Evolutionary conservation across 257 asterid species (phyloP).

Genomic region (Jaltomata sinuosa): DNA sequence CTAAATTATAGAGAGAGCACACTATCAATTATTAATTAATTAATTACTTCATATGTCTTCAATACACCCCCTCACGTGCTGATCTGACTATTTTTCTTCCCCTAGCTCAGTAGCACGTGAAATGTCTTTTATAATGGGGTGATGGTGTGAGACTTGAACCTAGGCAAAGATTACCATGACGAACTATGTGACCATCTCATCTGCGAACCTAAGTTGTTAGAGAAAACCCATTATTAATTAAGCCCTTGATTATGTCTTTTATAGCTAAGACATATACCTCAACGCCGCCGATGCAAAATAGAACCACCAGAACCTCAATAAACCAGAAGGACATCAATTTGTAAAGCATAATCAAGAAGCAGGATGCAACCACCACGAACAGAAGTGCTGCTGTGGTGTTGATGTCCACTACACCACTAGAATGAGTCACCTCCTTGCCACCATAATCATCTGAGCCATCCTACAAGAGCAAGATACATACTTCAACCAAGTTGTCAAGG

Average conservation of each 20-base stretch:
- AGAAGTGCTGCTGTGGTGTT: slow-evolving; percentile 61
- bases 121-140: background rate
- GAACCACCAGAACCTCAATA: slow-evolving; percentile 86
- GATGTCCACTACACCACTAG: slow-evolving; percentile 70
- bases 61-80: background rate
- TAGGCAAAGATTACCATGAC: background rate
- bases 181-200: background rate
- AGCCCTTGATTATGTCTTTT: background rate
- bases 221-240: background rate
- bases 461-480: slow-evolving; percentile 26
- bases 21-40: background rate
- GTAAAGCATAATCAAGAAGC: slow-evolving; percentile 90
- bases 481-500: background rate
- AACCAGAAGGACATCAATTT: slow-evolving; percentile 82
- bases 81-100: background rate
- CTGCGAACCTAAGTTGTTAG: background rate
- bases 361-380: slow-evolving; percentile 78
- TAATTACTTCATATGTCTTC: background rate
- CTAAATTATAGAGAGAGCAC: background rate
- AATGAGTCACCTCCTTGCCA: slow-evolving; percentile 23
- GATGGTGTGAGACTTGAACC: background rate
- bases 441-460: slow-evolving; percentile 68
- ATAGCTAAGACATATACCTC: slow-evolving; percentile 57
- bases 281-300: slow-evolving; percentile 84
- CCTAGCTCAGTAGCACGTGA: background rate